Base-by-base conservation (phyloP, 768 basidiomycete species). In the Tulasnella sp. region DNA sequence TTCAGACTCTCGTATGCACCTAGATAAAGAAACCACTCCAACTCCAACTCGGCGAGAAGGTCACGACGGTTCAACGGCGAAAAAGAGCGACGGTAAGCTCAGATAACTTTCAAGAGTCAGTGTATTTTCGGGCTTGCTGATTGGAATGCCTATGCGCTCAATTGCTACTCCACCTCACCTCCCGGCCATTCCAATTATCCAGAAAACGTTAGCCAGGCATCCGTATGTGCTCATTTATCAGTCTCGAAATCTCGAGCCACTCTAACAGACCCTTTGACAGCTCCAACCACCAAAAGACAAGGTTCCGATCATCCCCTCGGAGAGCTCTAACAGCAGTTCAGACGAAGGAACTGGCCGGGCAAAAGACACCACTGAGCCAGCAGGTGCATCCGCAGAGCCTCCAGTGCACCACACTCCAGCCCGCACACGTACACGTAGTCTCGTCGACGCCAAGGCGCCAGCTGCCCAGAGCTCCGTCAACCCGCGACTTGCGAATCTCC, bases 141-240 rank as follows among this genome's bases (percentile, higher is more conserved):
- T 68, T 5, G 36, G 27, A 24, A 31, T 19, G 62, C 34, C 62
- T 14, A 27, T 68, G 27, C 62, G 62, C 62, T 36, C 62, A 68
- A 68, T 68, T 68, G 31, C 62, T 68, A 68, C 62, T 68, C 62
- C 62, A 68, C 34, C 62, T 68, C 62, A 68, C 27, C 62, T 68
- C 62, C 31, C 62, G 62, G 34, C 4, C 27, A 10, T 10, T 68
- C 62, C 31, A 36, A 68, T 68, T 68, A 68, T 68, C 62, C 62
- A 68, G 62, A 68, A 68, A 68, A 68, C 62, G 62, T 68, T 68
- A 68, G 62, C 62, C 62, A 68, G 62, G 31, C 62, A 68, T 68
- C 62, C 62, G 62, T 68, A 68, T 68, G 62, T 68, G 24, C 62
- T 68, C 31, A 34, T 36, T 36, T 36, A 68, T 68, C 31, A 18